Conservation (phyloP, 2,329 filamentous ascomycete genomes). For the Diaporthe helianthi region DNA sequence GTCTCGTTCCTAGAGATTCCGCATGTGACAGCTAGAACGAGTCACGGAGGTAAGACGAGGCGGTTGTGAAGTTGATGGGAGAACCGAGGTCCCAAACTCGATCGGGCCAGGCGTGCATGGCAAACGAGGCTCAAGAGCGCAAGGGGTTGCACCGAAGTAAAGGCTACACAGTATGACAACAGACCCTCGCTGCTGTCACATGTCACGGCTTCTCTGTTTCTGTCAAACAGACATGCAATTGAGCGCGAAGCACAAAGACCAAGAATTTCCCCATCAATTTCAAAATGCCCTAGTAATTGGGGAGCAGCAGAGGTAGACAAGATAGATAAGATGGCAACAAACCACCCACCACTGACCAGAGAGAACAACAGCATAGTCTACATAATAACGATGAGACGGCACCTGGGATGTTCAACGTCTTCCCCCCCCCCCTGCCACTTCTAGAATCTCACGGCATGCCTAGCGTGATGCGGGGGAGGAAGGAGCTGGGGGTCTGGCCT, state of each 20-base stretch:
- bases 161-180: slow-evolving; percentile 26
- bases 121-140: slow-evolving; percentile 18
- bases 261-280: accelerated
- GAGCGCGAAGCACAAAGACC: neutral
- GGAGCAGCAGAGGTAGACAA: no score
- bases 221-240: neutral
- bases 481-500: slow-evolving; percentile 27
- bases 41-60: neutral
- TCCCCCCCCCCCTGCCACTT: slow-evolving; percentile 14
- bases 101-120: slow-evolving; percentile 12
- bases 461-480: slow-evolving; percentile 32
- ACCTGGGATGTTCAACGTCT: neutral
- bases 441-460: slow-evolving; percentile 3
- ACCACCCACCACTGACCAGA: no score
- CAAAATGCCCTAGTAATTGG: neutral
- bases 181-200: slow-evolving; percentile 33
- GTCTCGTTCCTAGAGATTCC: slow-evolving; percentile 30
- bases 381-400: slow-evolving; percentile 10
- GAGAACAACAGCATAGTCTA: no score
- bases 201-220: slow-evolving; percentile 2
- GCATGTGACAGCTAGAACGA: slow-evolving; percentile 32
- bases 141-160: neutral
- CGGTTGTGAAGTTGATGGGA: neutral
- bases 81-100: slow-evolving; percentile 29
- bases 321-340: neutral